phyloP scores from a whole-genome alignment of 768 basidiomycete genomes.

The Leccinum subgranulosum region DNA sequence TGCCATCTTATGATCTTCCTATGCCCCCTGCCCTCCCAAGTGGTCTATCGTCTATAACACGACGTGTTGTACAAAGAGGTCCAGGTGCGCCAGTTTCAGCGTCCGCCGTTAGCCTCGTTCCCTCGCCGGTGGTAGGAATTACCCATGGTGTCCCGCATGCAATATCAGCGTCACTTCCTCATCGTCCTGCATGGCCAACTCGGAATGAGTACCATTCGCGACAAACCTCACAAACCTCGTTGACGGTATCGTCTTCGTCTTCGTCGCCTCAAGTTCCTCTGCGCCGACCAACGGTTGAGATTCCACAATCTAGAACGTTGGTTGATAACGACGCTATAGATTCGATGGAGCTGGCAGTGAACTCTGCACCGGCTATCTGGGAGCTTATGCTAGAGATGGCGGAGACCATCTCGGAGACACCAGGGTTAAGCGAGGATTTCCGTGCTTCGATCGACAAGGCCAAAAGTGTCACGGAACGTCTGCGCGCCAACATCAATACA shows the following conservation, averaged over 20 bases:
- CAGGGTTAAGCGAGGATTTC: slow-evolving; percentile 42
- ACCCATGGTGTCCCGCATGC: slow-evolving; percentile 3
- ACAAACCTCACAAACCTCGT: slow-evolving; percentile 41
- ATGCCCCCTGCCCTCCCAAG: slow-evolving; percentile 26
- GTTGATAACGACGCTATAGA: slow-evolving; percentile 79
- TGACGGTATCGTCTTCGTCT: slow-evolving; percentile 39
- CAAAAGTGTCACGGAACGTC: slow-evolving; percentile 57
- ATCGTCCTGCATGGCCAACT: slow-evolving; percentile 8
- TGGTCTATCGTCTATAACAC: slow-evolving; percentile 29
- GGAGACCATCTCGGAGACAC: slow-evolving; percentile 53
- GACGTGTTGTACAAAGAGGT: slow-evolving; percentile 52
- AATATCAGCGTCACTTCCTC: slow-evolving; percentile 12
- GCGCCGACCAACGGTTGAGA: slow-evolving; percentile 41
- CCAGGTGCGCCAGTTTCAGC: slow-evolving; percentile 36
- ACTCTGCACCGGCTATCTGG: slow-evolving; percentile 81
- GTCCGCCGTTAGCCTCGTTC: slow-evolving; percentile 17
- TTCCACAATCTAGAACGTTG: slow-evolving; percentile 55
- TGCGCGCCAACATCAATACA: slow-evolving; percentile 56
- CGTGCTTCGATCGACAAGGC: slow-evolving; percentile 58
- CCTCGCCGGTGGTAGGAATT: slow-evolving; percentile 6
- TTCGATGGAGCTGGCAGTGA: slow-evolving; percentile 74
- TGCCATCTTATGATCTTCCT: slow-evolving; percentile 60
- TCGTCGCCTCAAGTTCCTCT: slow-evolving; percentile 27
- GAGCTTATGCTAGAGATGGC: slow-evolving; percentile 72
- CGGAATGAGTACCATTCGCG: slow-evolving; percentile 35